phyloP scores from a whole-genome alignment of 2,329 filamentous ascomycete genomes.

The Delphinella strobiligena region DNA sequence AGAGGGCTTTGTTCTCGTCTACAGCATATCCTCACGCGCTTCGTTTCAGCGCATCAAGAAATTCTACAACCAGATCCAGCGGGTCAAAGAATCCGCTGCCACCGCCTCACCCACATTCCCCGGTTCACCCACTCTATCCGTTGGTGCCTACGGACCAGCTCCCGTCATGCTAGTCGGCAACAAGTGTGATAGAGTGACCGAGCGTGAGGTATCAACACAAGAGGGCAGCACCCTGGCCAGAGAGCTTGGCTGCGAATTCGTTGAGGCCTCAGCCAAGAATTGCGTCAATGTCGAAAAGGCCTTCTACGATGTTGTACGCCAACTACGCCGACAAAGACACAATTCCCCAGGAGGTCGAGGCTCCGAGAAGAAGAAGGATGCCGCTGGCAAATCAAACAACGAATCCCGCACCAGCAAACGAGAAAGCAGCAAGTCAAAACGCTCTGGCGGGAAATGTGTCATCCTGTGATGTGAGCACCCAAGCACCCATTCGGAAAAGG shows the following conservation, averaged over 20 bases:
- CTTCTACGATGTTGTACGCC: constrained; percentile 93
- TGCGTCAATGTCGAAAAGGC: constrained; percentile 98
- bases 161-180: constrained; percentile 98
- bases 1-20: constrained; percentile 93
- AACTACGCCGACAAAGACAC: constrained; percentile 66
- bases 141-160: constrained; percentile 51
- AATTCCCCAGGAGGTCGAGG: constrained; percentile 5
- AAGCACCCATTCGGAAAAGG: neutral
- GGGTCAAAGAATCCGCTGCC: constrained; percentile 80
- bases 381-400: neutral
- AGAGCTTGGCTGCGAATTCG: constrained; percentile 89
- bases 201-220: constrained; percentile 91
- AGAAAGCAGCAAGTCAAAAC: constrained; percentile 3
- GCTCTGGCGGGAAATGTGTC: constrained; percentile 8
- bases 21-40: constrained; percentile 94
- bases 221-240: constrained; percentile 86
- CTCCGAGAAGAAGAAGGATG: constrained; percentile 2
- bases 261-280: constrained; percentile 94
- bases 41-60: constrained; percentile 91
- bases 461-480: constrained; percentile 6
- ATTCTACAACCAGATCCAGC: constrained; percentile 93
- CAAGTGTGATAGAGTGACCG: constrained; percentile 93
- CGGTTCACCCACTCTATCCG: constrained; percentile 54
- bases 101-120: constrained; percentile 65
- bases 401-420: neutral